Percentiles rank a stretch among this genome's conserved stretches.
Conservation (phyloP, 306 rosid species). For the Mucuna pruriens region DNA sequence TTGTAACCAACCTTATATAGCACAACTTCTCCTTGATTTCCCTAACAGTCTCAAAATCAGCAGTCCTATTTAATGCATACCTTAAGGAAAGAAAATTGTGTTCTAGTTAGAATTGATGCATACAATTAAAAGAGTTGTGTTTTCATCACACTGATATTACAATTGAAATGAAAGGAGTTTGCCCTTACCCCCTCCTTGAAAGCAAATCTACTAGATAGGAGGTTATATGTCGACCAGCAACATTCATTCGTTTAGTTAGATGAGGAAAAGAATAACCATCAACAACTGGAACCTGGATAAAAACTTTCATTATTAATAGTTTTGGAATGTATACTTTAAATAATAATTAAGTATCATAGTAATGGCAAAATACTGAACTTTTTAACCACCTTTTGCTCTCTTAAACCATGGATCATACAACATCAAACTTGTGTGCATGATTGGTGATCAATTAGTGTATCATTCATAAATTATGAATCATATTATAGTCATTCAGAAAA, state of each 20-base stretch:
- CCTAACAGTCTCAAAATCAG: slow-evolving; percentile 99
- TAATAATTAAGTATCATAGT: neutral
- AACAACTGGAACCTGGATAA: slow-evolving; percentile 92
- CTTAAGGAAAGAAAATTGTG: slow-evolving; percentile 55
- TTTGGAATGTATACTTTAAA: slow-evolving; percentile 28
- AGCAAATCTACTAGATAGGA: slow-evolving; percentile 97
- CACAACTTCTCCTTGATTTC: slow-evolving; percentile 98
- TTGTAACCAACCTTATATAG: slow-evolving; percentile 75
- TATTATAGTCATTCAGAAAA: neutral
- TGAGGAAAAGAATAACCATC: slow-evolving; percentile 99
- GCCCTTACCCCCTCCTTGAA: slow-evolving; percentile 94
- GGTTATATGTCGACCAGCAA: slow-evolving; percentile 98
- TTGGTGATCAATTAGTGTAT: slow-evolving; percentile 4
- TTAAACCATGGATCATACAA: slow-evolving; percentile 12
- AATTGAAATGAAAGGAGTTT: slow-evolving; percentile 31
- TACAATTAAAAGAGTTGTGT: slow-evolving; percentile 18
- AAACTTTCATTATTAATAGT: slow-evolving; percentile 30
- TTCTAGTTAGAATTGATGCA: slow-evolving; percentile 37
- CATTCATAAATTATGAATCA: neutral
- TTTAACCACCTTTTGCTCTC: slow-evolving; percentile 20
- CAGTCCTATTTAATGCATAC: slow-evolving; percentile 88
- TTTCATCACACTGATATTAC: slow-evolving; percentile 31
- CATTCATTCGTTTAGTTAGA: slow-evolving; percentile 97
- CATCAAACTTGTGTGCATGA: slow-evolving; percentile 8
- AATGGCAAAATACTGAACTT: neutral